Evolutionary conservation across 2,329 filamentous ascomycete genomes (phyloP).

Genomic region (Exophiala sp.): DNA sequence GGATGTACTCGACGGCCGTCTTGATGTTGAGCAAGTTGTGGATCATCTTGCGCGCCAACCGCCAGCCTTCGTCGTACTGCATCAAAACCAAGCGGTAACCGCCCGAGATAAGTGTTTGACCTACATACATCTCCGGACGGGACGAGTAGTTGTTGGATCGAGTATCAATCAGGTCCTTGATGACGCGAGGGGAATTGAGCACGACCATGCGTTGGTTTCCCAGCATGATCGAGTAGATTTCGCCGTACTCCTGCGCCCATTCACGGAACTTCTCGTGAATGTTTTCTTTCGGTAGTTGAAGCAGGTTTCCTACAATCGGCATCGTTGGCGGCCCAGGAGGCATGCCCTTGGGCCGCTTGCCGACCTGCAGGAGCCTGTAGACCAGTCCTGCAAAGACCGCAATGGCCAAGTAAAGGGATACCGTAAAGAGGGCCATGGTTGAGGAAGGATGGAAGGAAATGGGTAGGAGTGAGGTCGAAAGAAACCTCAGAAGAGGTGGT

Average conservation of each 20-base stretch:
- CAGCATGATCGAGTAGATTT: background rate
- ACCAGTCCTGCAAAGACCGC: background rate
- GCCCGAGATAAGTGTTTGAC: background rate
- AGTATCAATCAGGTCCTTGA: background rate
- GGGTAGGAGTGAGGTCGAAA: too few relatives aligned
- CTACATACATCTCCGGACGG: background rate
- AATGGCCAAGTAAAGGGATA: background rate
- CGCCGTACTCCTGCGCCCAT: background rate
- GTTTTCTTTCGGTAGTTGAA: background rate
- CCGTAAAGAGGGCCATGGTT: background rate
- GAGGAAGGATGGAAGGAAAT: too few relatives aligned
- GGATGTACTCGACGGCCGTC: conserved; percentile 2
- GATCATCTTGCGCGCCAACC: conserved; percentile 1
- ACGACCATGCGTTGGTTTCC: background rate
- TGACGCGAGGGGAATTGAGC: too few relatives aligned
- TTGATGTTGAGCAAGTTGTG: conserved; percentile 6
- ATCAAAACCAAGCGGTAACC: conserved; percentile 11
- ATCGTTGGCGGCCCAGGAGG: background rate
- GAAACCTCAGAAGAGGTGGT: too few relatives aligned
- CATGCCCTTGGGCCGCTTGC: background rate
- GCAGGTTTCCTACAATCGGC: conserved; percentile 2
- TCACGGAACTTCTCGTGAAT: background rate
- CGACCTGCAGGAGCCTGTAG: background rate
- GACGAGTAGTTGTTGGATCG: background rate
- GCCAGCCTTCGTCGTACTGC: conserved; percentile 8